A percentile compares a stretch with the other conserved stretches of the same genome.
Evolutionary conservation across 163 green algal species (phyloP).

Genomic region (Scenedesmus sp.): DNA sequence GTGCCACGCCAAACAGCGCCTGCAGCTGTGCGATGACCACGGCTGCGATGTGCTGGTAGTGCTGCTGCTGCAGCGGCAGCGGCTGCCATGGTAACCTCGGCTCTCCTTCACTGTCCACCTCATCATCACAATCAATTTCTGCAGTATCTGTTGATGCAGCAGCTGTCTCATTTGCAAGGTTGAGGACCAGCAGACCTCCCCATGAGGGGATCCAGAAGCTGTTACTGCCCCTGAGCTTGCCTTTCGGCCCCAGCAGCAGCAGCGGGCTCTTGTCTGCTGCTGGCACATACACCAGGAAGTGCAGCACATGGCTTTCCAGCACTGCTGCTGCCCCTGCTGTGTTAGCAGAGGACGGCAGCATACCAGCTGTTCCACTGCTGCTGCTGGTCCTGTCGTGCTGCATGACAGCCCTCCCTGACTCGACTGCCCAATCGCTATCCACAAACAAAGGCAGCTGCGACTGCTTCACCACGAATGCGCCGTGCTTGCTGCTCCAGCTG

Average conservation of each 20-base stretch:
- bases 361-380: background rate
- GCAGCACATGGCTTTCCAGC: slow-evolving; percentile 59
- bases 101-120: background rate
- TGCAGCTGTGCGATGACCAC: slow-evolving; percentile 65
- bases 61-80: background rate
- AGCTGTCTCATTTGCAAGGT: slow-evolving; percentile 43
- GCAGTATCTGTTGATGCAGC: background rate
- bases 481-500: slow-evolving; percentile 51
- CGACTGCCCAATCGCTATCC: slow-evolving; percentile 74
- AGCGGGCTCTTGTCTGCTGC: slow-evolving; percentile 64
- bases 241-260: slow-evolving; percentile 54
- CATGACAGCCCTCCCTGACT: slow-evolving; percentile 61
- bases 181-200: slow-evolving; percentile 77
- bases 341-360: background rate
- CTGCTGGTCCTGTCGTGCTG: slow-evolving; percentile 25
- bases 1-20: slow-evolving; percentile 63
- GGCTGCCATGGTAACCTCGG: background rate
- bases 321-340: background rate
- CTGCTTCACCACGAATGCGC: slow-evolving; percentile 60
- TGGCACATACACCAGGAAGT: slow-evolving; percentile 79
- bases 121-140: background rate
- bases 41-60: slow-evolving; percentile 49
- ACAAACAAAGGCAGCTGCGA: slow-evolving; percentile 73
- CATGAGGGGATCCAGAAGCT: slow-evolving; percentile 74
- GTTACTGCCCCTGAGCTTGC: slow-evolving; percentile 48